Base-by-base conservation (phyloP, 192 early-diverging fungal genomes). In the Entomortierella parvispora region DNA sequence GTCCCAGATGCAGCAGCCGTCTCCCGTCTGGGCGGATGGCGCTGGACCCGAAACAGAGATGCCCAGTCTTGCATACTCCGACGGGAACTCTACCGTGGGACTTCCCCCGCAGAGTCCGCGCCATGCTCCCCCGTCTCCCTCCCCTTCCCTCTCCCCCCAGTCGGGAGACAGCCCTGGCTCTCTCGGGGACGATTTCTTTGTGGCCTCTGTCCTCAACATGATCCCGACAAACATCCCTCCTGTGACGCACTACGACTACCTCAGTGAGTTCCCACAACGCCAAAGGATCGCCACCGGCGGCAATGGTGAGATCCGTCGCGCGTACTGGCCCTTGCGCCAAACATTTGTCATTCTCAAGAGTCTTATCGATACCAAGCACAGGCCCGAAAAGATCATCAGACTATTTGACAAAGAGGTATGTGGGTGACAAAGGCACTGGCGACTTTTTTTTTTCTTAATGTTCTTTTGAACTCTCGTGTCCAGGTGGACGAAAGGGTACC, bases 391-490 rank as follows among this genome's bases (percentile, higher is more conserved):
- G 45, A 62, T 68, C 29, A 59, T 52, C 31, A 50, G 51, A n/a
- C 25, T 77, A n/a, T 77, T 77, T 64, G 61, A 77, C 49, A 77
- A 77, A 23, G 74, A 77, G 65, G 74, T 77, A 46, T 33, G 65
- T 61, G 12, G 51, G 51, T 26, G 37, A 40, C 28, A 20, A 17
- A 12, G n/a, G 22, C 17, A 25, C 0, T 52, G 28, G 22, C 28
- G 22, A 26, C 28, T 17, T 15, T 60, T 46, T 17, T 53, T n/a
- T 18, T 3, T 58, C 23, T 15, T 18, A 31, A 17, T 12, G 15
- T 37, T 12, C 34, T 0, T 33, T 20, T 3, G 46, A 32, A 49
- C n/a, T 33, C 20, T 23, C n/a, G n/a, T 31, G 20, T 46, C 45
- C 59, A 47, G 23, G 25, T 28, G 17, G 28, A n/a, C 44, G 2